Conservation (phyloP, 73 alveolate genomes). For the Tetrahymena elliotti region DNA sequence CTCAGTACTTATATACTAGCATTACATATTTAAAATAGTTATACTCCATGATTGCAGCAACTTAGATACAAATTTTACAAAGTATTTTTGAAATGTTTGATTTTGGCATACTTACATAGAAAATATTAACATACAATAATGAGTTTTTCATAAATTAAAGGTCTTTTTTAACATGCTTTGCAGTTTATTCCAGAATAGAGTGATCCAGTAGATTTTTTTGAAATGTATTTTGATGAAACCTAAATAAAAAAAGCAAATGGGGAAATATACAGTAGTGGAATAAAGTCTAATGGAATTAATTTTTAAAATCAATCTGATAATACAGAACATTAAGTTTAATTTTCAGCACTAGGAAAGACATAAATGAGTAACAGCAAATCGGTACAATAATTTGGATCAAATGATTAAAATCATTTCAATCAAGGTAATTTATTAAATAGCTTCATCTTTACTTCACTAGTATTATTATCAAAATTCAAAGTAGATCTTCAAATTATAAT, state of each 20-base stretch:
- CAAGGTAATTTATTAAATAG: neutral
- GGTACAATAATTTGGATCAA: neutral
- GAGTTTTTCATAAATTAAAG: neutral
- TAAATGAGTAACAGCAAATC: neutral
- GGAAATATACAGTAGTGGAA: neutral
- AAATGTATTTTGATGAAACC: neutral
- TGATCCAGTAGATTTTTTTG: neutral
- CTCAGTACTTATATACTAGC: neutral
- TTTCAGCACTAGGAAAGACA: neutral
- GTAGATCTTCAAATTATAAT: too few relatives aligned
- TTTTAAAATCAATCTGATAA: neutral
- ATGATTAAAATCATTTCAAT: neutral
- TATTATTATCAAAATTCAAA: too few relatives aligned
- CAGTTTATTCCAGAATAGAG: neutral
- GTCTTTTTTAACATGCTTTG: neutral
- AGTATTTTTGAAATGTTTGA: neutral
- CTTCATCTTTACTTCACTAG: neutral
- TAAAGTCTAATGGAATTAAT: neutral
- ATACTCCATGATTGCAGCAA: neutral
- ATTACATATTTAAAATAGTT: too few relatives aligned
- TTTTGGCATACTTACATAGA: neutral
- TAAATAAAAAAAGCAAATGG: neutral
- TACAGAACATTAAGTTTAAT: neutral
- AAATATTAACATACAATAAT: neutral
- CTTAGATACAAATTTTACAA: neutral